Base-by-base conservation (phyloP, 2,329 filamentous ascomycete species). In the Paecilomyces variotii region DNA sequence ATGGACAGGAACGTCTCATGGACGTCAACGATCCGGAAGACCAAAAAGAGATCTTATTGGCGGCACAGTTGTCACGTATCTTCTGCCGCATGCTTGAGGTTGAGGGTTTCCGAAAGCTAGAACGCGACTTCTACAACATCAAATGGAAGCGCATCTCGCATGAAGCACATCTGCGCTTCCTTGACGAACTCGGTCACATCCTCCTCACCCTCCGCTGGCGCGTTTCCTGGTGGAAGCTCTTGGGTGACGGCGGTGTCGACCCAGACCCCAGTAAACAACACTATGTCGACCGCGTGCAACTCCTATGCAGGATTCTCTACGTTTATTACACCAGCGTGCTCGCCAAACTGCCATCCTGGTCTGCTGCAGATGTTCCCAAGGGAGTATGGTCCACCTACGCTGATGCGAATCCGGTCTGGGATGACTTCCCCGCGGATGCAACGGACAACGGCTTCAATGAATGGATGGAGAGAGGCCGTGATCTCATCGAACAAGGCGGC, bases 51-150 rank as follows among this genome's bases (percentile, higher is more conserved):
- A 74, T 78, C 52, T 64, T 76, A 1, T 68, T 78, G 2, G 77
- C 77, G 2, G 75, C 75, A 1, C 76, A 78, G 58, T 66, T 79
- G 25, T 77, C 74, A 7, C 74, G 76, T 35, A 78, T 79, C 52
- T 64, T 79, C 59, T 76, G 76, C 64, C 75, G 77, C 57, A 77
- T 78, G 67, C 67, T 78, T 5, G 77, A 79, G 62, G 73, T 79
- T 3, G 75, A 78, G 64, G 77, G 74, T 2, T 78, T 76, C 70
- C 68, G 70, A 30, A 72, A 73, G 55, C 71, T 79, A 0, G 76
- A 79, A 59, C 74, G 72, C 10, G 70, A 73, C 57, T 75, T 77
- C 58, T 77, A 76, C 68, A 77, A 77, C 59, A 76, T 75, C 61
- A 77, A 76, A 61, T 76, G 75, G 73, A 76, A 76, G 59, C 70